Conservation (phyloP, 73 alveolate genomes). For the Tetrahymena thermophila region DNA sequence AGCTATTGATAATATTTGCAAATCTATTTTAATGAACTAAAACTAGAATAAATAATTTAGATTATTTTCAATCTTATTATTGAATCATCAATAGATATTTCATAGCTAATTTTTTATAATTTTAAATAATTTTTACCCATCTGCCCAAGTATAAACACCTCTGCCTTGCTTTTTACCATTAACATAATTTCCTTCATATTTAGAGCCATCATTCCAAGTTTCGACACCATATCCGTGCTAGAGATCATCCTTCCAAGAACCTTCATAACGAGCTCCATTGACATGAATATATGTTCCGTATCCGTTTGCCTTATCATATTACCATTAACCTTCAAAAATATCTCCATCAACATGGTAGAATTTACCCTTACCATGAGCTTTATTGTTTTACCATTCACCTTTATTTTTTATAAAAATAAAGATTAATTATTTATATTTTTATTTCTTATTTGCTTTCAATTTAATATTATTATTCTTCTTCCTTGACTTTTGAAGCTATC, state of each 20-base stretch:
- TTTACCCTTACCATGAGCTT: slow-evolving; percentile 53
- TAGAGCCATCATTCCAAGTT: slow-evolving; percentile 60
- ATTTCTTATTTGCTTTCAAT: too few relatives aligned
- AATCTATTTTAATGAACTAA: neutral
- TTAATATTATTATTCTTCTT: too few relatives aligned
- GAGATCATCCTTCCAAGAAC: slow-evolving; percentile 56
- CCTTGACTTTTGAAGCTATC: too few relatives aligned
- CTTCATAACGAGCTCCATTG: slow-evolving; percentile 46
- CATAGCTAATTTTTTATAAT: neutral
- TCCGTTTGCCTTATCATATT: slow-evolving; percentile 62
- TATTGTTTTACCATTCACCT: slow-evolving; percentile 52
- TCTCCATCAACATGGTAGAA: slow-evolving; percentile 54
- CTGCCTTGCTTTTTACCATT: slow-evolving; percentile 50
- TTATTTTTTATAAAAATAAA: neutral
- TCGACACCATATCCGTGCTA: slow-evolving; percentile 50
- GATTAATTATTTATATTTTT: too few relatives aligned
- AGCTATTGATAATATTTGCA: too few relatives aligned
- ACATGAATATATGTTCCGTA: slow-evolving; percentile 51
- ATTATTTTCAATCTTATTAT: too few relatives aligned
- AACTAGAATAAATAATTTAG: too few relatives aligned
- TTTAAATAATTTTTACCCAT: slow-evolving; percentile 14
- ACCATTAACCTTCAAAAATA: slow-evolving; percentile 56
- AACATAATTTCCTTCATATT: slow-evolving; percentile 35
- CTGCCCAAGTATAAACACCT: slow-evolving; percentile 57
- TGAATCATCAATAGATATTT: neutral